These are phyloP conservation scores for Cercospora nicotianae DNA, from an alignment of 2,329 filamentous ascomycete species.

Conservation along the genomic window DNA sequence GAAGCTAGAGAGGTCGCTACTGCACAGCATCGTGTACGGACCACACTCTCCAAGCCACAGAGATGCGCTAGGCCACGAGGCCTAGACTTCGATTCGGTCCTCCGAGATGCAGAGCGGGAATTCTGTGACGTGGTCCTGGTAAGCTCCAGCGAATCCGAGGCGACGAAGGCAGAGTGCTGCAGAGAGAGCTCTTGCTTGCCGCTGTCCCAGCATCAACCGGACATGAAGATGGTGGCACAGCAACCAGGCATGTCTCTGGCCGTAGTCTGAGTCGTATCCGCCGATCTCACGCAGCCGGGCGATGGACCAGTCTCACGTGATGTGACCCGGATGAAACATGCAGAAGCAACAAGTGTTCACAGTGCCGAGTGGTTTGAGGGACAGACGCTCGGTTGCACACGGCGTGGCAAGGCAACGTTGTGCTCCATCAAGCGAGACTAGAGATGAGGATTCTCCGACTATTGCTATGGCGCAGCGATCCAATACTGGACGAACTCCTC, in stretches of 20 bases:
- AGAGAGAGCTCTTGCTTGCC: conserved; percentile 18
- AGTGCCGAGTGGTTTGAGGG: conserved; percentile 8
- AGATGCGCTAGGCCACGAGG: conserved; percentile 26
- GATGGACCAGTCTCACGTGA: conserved; percentile 6
- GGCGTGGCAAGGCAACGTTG: conserved; percentile 7
- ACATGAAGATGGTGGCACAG: conserved; percentile 23
- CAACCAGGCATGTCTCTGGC: conserved; percentile 18
- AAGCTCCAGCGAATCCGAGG: conserved; percentile 13
- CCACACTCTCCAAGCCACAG: conserved; percentile 15
- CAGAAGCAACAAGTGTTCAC: conserved; percentile 9
- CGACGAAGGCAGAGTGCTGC: conserved; percentile 13
- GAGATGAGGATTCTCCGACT: conserved; percentile 5
- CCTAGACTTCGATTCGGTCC: conserved; percentile 21
- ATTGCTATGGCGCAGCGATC: conserved; percentile 11
- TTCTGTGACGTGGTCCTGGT: conserved; percentile 25
- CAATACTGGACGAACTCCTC: background rate
- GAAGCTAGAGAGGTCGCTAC: conserved; percentile 16
- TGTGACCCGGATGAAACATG: conserved; percentile 1
- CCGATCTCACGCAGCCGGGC: conserved; percentile 9
- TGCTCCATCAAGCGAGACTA: background rate
- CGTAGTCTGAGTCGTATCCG: conserved; percentile 10
- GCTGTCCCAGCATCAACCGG: conserved; percentile 11
- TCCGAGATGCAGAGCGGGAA: conserved; percentile 10
- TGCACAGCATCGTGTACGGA: conserved; percentile 28
- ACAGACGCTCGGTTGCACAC: background rate